Conservation (phyloP, 768 basidiomycete genomes). For the Hemileccinum impolitum region DNA sequence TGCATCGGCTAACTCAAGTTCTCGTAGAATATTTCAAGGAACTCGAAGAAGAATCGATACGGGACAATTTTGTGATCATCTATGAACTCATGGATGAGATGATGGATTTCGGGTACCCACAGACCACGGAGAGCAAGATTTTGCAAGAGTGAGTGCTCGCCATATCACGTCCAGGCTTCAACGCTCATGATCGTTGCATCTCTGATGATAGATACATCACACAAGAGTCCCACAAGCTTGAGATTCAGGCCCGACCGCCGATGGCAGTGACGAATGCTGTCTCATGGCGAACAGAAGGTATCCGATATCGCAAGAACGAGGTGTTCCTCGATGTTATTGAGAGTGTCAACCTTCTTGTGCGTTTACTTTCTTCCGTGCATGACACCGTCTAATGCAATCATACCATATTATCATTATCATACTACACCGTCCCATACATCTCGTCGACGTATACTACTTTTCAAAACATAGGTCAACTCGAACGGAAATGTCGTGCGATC, state of each 20-base stretch:
- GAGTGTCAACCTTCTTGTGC: slow-evolving; percentile 90
- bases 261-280: slow-evolving; percentile 98
- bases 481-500: slow-evolving; percentile 96
- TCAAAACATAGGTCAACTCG: slow-evolving; percentile 74
- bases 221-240: slow-evolving; percentile 96
- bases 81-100: slow-evolving; percentile 99
- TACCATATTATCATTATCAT: too few relatives aligned
- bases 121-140: slow-evolving; percentile 99
- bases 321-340: slow-evolving; percentile 99
- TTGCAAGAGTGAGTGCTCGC: slow-evolving; percentile 79
- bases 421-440: too few relatives aligned
- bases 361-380: slow-evolving; percentile 24
- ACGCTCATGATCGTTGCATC: neutral
- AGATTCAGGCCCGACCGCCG: slow-evolving; percentile 87
- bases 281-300: slow-evolving; percentile 97
- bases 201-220: slow-evolving; percentile 79
- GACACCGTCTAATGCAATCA: neutral
- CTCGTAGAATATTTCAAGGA: slow-evolving; percentile 99
- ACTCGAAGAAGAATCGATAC: slow-evolving; percentile 96
- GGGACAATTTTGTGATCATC: slow-evolving; percentile 99
- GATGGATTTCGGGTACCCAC: slow-evolving; percentile 99
- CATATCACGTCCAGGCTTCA: neutral
- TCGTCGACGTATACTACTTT: neutral
- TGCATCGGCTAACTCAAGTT: slow-evolving; percentile 90
- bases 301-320: slow-evolving; percentile 97